These are phyloP conservation scores for Patellaria atrata DNA, from an alignment of 495 filamentous ascomycete species.

Conservation along the genomic window DNA sequence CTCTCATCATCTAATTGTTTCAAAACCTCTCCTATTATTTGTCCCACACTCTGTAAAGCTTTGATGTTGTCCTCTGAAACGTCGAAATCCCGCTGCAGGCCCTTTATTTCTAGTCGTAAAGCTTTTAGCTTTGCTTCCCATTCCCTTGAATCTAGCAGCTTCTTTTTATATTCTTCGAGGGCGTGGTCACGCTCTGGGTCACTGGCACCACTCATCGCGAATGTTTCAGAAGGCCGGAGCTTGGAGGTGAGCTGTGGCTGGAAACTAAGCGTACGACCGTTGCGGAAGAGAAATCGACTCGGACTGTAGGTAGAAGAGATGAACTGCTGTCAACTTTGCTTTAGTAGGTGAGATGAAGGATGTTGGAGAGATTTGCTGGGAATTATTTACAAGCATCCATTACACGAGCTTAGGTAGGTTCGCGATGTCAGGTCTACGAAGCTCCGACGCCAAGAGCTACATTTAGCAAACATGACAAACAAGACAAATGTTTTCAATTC, in stretches of 20 bases:
- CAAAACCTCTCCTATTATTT: slow-evolving; percentile 97
- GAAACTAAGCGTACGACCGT: too few species aligned
- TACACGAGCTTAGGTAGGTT: too few species aligned
- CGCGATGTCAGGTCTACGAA: too few species aligned
- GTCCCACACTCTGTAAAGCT: slow-evolving; percentile 94
- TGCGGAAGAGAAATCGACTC: too few species aligned
- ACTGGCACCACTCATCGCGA: slow-evolving; percentile 20
- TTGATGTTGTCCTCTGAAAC: slow-evolving; percentile 99
- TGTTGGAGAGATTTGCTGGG: too few species aligned
- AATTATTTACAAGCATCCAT: too few species aligned
- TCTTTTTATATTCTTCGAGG: slow-evolving; percentile 77
- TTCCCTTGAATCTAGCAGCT: slow-evolving; percentile 91
- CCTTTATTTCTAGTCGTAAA: slow-evolving; percentile 86
- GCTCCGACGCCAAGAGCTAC: too few species aligned
- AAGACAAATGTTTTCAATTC: too few species aligned
- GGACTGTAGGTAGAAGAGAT: too few species aligned
- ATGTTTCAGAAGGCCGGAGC: background rate
- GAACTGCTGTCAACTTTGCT: too few species aligned
- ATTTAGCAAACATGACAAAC: too few species aligned
- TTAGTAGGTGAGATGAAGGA: too few species aligned
- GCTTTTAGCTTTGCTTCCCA: slow-evolving; percentile 95
- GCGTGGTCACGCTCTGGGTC: slow-evolving; percentile 63
- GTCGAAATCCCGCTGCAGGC: slow-evolving; percentile 84
- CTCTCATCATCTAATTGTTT: slow-evolving; percentile 98
- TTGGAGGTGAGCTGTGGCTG: slow-evolving; percentile 8